These are phyloP conservation scores for Penicillium rolfsii DNA, from an alignment of 2,329 filamentous ascomycete genomes.

Conservation along the genomic window DNA sequence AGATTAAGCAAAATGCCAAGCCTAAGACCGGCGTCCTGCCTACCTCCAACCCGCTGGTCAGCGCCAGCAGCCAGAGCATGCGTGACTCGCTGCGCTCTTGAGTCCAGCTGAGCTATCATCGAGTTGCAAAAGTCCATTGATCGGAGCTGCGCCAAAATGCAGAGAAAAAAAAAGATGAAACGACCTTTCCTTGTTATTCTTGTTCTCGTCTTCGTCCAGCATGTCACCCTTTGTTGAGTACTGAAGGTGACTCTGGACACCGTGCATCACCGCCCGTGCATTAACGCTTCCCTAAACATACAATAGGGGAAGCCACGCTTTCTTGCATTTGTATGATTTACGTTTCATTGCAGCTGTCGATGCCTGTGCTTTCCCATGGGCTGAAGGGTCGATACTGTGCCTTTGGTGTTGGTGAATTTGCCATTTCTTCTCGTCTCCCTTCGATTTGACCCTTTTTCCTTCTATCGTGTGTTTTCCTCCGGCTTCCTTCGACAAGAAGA, in stretches of 20 bases:
- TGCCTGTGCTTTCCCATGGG: constrained; percentile 17
- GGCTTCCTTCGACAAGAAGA: not conserved
- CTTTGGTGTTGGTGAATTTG: constrained; percentile 33
- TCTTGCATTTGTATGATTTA: constrained; percentile 36
- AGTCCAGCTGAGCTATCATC: not conserved
- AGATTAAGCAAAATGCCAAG: constrained; percentile 75
- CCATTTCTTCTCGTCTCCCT: constrained; percentile 18
- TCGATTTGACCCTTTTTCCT: not conserved
- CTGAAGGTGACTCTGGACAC: not conserved
- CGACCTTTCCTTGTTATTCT: constrained; percentile 10
- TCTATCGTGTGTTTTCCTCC: not conserved
- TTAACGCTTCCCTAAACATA: constrained; percentile 4
- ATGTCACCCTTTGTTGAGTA: not conserved
- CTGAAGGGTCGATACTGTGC: constrained; percentile 19
- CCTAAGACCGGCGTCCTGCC: constrained; percentile 70
- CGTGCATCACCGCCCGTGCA: constrained; percentile 7
- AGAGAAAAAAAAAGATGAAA: constrained; percentile 8
- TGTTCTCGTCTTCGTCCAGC: constrained; percentile 4
- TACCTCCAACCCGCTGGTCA: constrained; percentile 70
- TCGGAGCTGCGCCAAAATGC: not conserved
- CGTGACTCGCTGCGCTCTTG: constrained; percentile 78
- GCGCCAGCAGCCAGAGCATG: constrained; percentile 88
- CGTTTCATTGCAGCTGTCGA: constrained; percentile 32
- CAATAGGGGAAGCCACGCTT: constrained; percentile 11
- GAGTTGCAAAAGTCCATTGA: not conserved